Percentiles rank a stretch among this genome's conserved stretches.
Conservation (phyloP, 257 asterid species). For the Nicotiana attenuata region DNA sequence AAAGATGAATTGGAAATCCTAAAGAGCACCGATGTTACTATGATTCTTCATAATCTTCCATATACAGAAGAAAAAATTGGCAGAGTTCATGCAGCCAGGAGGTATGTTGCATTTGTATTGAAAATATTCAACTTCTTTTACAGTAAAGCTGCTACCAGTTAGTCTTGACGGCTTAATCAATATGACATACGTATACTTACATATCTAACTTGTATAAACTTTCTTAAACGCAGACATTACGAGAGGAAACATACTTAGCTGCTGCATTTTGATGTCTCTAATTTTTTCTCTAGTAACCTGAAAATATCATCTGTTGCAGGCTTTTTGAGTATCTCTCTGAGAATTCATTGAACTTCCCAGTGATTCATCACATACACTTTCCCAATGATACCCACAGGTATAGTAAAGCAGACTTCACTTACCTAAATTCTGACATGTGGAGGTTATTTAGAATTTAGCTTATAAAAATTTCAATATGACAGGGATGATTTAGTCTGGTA, state of each 20-base stretch:
- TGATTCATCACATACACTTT: too few species aligned
- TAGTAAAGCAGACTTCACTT: too few species aligned
- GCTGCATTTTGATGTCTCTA: constrained; percentile 5
- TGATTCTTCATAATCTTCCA: constrained; percentile 84
- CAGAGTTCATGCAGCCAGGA: constrained; percentile 93
- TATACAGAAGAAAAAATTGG: constrained; percentile 72
- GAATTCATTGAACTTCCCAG: too few species aligned
- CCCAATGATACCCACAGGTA: too few species aligned
- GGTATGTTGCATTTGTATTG: constrained; percentile 36
- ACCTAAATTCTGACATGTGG: too few species aligned
- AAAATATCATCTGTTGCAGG: too few species aligned
- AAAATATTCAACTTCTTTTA: not conserved
- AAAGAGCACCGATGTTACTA: constrained; percentile 59
- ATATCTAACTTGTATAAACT: not conserved
- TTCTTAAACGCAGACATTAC: not conserved
- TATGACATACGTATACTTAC: not conserved
- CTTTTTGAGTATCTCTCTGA: too few species aligned
- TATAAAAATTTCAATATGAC: too few species aligned
- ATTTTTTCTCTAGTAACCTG: not conserved
- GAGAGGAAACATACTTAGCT: not conserved
- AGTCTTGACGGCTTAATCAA: not conserved
- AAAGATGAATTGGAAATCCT: constrained; percentile 66
- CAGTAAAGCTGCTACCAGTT: not conserved
- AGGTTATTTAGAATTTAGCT: too few species aligned
- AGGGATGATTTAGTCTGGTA: too few species aligned